Conservation (phyloP, 345 rosid genomes). For the Salix exigua region DNA sequence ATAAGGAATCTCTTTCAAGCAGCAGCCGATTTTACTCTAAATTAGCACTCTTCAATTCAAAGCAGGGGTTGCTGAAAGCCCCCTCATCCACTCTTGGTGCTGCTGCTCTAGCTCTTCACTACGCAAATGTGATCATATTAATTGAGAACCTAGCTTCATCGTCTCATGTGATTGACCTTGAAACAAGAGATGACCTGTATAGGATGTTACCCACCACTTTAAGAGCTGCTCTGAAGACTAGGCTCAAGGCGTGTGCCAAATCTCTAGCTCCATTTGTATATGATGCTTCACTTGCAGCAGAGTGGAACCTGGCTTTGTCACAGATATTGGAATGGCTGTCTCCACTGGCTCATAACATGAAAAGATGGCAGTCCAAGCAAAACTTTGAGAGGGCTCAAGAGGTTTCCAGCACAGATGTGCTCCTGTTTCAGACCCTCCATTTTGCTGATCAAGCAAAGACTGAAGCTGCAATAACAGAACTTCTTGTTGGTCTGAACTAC, state of each 20-base stretch:
- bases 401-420: conserved; percentile 41
- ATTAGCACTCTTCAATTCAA: conserved; percentile 35
- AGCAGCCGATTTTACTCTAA: conserved; percentile 30
- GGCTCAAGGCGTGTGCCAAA: conserved; percentile 38
- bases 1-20: conserved; percentile 14
- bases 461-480: conserved; percentile 58
- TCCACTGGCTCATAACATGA: conserved; percentile 56
- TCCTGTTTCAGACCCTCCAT: conserved; percentile 57
- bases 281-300: conserved; percentile 40
- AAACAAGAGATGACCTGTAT: conserved; percentile 50
- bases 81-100: conserved; percentile 48
- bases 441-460: conserved; percentile 57
- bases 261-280: conserved; percentile 30
- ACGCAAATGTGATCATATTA: conserved; percentile 49
- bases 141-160: conserved; percentile 51
- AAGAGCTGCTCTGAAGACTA: conserved; percentile 35
- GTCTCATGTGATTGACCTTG: conserved; percentile 43
- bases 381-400: conserved; percentile 50
- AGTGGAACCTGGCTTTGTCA: conserved; percentile 40
- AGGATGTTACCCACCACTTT: conserved; percentile 47
- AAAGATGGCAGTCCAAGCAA: conserved; percentile 56
- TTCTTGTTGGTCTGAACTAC: conserved; percentile 57
- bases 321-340: conserved; percentile 54
- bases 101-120: conserved; percentile 59
- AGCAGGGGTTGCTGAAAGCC: conserved; percentile 30